Conservation (phyloP, 352 stramenopile species). For the Peronospora destructor region DNA sequence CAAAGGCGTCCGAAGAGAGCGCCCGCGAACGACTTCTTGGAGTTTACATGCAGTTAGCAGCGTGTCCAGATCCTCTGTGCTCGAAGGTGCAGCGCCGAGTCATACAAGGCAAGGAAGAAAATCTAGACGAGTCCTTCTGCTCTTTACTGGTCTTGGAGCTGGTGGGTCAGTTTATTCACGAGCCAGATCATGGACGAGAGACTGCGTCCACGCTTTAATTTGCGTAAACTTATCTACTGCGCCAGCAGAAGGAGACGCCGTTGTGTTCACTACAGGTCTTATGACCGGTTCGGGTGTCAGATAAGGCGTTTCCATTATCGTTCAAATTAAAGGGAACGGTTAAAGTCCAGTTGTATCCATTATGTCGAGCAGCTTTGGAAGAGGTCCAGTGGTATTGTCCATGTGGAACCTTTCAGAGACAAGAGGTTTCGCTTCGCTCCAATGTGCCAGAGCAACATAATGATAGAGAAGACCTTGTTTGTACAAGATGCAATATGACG, state of each 20-base stretch:
- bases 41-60: slow-evolving; percentile 56
- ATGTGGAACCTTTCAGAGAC: slow-evolving; percentile 57
- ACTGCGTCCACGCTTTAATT: slow-evolving; percentile 60
- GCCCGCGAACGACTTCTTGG: slow-evolving; percentile 54
- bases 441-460: slow-evolving; percentile 30
- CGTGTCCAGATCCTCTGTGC: slow-evolving; percentile 57
- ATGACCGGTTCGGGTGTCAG: slow-evolving; percentile 16
- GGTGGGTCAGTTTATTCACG: slow-evolving; percentile 70
- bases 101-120: slow-evolving; percentile 68
- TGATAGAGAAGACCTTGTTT: too few species aligned
- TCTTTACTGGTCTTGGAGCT: slow-evolving; percentile 76
- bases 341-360: slow-evolving; percentile 64
- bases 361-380: slow-evolving; percentile 59
- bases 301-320: neutral
- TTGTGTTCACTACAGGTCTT: slow-evolving; percentile 30
- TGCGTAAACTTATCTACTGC: slow-evolving; percentile 28
- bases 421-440: slow-evolving; percentile 75
- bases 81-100: slow-evolving; percentile 73
- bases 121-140: slow-evolving; percentile 78
- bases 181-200: slow-evolving; percentile 84
- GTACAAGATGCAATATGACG: neutral
- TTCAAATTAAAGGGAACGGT: slow-evolving; percentile 30
- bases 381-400: slow-evolving; percentile 36
- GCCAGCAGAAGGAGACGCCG: slow-evolving; percentile 7
- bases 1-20: slow-evolving; percentile 53